Base-by-base conservation (phyloP, 2,329 filamentous ascomycete species). In the Lojkania enalia region DNA sequence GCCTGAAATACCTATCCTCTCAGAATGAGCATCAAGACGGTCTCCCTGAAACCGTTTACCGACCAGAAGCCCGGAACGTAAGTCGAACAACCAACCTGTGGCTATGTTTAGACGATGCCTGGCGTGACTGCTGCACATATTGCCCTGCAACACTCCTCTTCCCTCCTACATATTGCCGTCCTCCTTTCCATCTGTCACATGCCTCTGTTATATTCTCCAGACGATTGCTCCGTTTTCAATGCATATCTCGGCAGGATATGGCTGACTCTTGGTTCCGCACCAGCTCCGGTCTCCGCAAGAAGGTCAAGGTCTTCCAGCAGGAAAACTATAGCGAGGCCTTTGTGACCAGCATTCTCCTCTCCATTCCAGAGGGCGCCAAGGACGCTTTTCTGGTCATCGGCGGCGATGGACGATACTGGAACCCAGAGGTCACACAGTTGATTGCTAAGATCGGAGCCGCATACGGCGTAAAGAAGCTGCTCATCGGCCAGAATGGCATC, bases 11-110 rank as follows among this genome's bases (percentile, higher is more conserved):
- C 16, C 49, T 19, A 48, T 23, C 48, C 42, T 54, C 25, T 37
- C 57, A 69, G 31, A 18, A 70, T 96, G 90, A 82, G 77, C 69
- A 75, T 85, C 73, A 81, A 88, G 74, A 89, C 86, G 42, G 88
- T 96, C 65, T 82, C 87, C 60, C 84, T 96, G 72, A 84, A 84
- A 72, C 83, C 91, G 49, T 96, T 94, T 74, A 81, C 86, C 55
- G 94, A 97, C 81, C 94, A 99, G 82, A 99, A 99, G 82, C 90
- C 92, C 55, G 92, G 92, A 82, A 97, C 92, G 92, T 96, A 84
- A 75, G 92, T 90, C 32, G 14, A 30, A 18, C 31, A 45, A 39
- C 42, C 25, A 38, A 23, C 35, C 47, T 49, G 49, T 47, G 46
- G 45, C 52, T 58, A 49, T 49, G 43, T 43, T 25, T 43, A 18